These are phyloP conservation scores for Bimuria novae-zelandiae DNA, from an alignment of 2,329 filamentous ascomycete species.

Conservation along the genomic window DNA sequence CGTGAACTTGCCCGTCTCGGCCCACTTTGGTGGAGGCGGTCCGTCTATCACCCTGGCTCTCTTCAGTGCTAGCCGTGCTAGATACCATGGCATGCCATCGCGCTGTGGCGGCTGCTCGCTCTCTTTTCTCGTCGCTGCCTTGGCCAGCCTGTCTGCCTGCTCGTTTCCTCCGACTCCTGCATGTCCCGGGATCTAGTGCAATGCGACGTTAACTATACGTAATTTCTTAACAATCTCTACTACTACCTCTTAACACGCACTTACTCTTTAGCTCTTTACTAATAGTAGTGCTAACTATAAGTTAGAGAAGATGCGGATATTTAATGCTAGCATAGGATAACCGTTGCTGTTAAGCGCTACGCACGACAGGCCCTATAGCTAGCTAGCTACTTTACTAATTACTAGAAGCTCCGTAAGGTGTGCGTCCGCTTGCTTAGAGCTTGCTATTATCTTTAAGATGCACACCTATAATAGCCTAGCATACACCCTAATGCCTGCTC, in stretches of 20 bases:
- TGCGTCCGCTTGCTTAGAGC: slow-evolving; percentile 11
- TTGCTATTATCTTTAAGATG: slow-evolving; percentile 17
- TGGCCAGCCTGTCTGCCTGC: slow-evolving; percentile 18
- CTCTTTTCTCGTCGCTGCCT: slow-evolving; percentile 7
- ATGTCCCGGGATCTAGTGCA: slow-evolving; percentile 21
- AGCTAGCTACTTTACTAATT: slow-evolving; percentile 11
- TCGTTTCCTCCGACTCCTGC: slow-evolving; percentile 20
- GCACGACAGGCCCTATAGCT: no score
- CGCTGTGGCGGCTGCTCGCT: slow-evolving; percentile 17
- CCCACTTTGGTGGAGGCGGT: no score
- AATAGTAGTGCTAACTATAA: no score
- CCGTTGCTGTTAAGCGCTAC: no score
- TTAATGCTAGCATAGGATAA: no score
- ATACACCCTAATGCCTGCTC: no score
- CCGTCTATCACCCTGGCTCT: no score
- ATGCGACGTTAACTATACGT: slow-evolving; percentile 18
- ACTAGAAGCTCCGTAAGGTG: slow-evolving; percentile 13
- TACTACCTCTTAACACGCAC: slow-evolving; percentile 14
- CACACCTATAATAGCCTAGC: no score
- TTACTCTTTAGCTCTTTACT: slow-evolving; percentile 5
- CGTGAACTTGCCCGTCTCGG: no score
- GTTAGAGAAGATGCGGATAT: no score
- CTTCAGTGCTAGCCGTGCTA: no score
- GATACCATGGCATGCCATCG: slow-evolving; percentile 1
- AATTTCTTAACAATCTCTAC: slow-evolving; percentile 15